Evolutionary conservation across 192 early-diverging fungal species (phyloP).

Genomic region (Mortierella hygrophila): DNA sequence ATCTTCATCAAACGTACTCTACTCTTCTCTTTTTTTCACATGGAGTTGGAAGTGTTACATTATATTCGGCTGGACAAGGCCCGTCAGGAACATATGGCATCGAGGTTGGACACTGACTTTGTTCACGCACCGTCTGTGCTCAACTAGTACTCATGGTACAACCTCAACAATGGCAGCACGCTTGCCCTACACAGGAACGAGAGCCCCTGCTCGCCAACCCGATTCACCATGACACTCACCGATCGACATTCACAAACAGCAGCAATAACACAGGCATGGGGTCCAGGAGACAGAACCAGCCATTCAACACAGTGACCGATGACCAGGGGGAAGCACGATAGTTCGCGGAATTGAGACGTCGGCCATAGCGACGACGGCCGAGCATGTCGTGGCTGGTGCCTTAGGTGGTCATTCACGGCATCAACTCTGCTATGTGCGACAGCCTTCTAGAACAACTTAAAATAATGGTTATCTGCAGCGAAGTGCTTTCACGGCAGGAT

Average conservation of each 20-base stretch:
- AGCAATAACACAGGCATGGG: not conserved
- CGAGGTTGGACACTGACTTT: no score
- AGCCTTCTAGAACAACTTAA: conserved; percentile 7
- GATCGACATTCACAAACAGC: no score
- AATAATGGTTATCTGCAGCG: conserved; percentile 18
- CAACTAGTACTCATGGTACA: not conserved
- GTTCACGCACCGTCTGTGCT: no score
- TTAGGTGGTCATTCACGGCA: not conserved
- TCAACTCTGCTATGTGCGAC: not conserved
- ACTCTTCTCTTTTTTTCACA: no score
- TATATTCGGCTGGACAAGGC: no score
- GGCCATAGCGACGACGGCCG: conserved; percentile 13
- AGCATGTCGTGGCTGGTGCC: conserved; percentile 17
- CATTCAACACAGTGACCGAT: not conserved
- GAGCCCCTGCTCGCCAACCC: not conserved
- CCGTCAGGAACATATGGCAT: no score
- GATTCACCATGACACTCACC: not conserved
- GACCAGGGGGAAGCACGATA: not conserved
- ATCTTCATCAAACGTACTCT: no score
- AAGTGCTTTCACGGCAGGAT: not conserved
- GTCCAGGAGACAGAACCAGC: not conserved
- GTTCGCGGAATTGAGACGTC: conserved; percentile 1
- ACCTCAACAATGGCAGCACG: not conserved
- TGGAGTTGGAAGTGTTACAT: no score
- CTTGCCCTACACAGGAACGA: not conserved